phyloP scores from a whole-genome alignment of 208 protist species.

The Wallacemonas sp. region DNA sequence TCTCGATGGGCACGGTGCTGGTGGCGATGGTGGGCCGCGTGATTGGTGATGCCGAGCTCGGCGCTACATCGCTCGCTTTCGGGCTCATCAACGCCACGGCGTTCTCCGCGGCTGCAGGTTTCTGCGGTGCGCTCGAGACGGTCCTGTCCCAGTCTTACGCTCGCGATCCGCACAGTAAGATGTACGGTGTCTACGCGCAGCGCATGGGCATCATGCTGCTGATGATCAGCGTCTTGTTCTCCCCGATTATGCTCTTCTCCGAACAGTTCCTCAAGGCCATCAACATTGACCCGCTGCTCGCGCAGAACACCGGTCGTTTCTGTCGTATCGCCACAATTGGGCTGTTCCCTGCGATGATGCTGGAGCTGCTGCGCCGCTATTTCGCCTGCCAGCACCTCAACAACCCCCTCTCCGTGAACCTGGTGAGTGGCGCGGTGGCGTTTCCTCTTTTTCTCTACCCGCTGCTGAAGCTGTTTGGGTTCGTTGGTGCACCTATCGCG shows the following conservation, averaged over 20 bases:
- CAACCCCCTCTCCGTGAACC: conserved; percentile 58
- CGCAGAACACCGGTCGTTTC: conserved; percentile 54
- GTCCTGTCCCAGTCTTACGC: conserved; percentile 76
- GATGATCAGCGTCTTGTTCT: conserved; percentile 43
- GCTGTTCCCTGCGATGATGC: conserved; percentile 66
- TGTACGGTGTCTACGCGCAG: conserved; percentile 76
- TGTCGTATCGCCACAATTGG: conserved; percentile 58
- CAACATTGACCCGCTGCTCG: conserved; percentile 54
- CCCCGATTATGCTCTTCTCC: conserved; percentile 54
- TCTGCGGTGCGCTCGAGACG: conserved; percentile 78
- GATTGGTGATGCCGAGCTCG: conserved; percentile 49
- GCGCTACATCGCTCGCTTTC: conserved; percentile 60
- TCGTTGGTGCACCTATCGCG: conserved; percentile 48
- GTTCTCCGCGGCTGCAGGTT: conserved; percentile 60
- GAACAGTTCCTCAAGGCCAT: conserved; percentile 53
- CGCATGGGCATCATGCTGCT: conserved; percentile 75
- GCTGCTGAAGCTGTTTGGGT: conserved; percentile 52
- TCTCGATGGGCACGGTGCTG: conserved; percentile 50
- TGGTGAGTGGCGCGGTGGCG: conserved; percentile 43
- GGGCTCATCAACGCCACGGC: conserved; percentile 82
- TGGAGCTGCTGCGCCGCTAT: conserved; percentile 82
- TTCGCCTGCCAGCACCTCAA: conserved; percentile 78
- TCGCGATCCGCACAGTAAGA: conserved; percentile 61
- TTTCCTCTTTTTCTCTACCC: conserved; percentile 58
- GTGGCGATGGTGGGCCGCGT: conserved; percentile 58